phyloP scores from a whole-genome alignment of 768 basidiomycete genomes.

The Collybia sordida region DNA sequence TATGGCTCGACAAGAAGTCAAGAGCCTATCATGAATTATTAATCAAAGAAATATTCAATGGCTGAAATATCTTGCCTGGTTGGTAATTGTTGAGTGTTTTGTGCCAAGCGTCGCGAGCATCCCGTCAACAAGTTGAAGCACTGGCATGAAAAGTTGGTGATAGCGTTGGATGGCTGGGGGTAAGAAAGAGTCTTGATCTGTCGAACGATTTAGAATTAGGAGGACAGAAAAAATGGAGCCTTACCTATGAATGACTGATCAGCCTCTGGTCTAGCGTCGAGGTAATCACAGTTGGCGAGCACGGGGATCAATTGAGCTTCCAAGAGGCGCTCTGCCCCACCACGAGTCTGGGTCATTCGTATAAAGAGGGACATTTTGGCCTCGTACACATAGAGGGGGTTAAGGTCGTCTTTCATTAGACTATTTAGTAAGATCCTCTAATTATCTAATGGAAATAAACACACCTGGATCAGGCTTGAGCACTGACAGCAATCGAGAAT shows the following conservation, averaged over 20 bases:
- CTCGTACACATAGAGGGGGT: conserved; percentile 92
- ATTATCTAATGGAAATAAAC: neutral
- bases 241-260: conserved; percentile 82
- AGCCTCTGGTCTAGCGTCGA: conserved; percentile 81
- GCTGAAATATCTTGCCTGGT: conserved; percentile 49
- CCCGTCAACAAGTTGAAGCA: conserved; percentile 77
- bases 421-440: neutral
- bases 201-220: conserved; percentile 5
- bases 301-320: conserved; percentile 74
- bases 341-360: conserved; percentile 77
- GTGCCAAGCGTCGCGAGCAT: conserved; percentile 76
- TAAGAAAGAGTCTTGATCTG: conserved; percentile 85
- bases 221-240: conserved; percentile 11
- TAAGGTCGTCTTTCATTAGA: conserved; percentile 68
- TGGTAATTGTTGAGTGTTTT: conserved; percentile 62
- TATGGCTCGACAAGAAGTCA: conserved; percentile 80
- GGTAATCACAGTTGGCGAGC: conserved; percentile 82
- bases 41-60: neutral
- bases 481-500: conserved; percentile 68
- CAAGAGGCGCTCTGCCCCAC: conserved; percentile 82
- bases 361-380: conserved; percentile 90
- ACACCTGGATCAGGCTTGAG: conserved; percentile 89
- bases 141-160: conserved; percentile 87
- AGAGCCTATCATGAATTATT: conserved; percentile 50
- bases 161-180: conserved; percentile 87